These are phyloP conservation scores for Flaveria brownii DNA, from an alignment of 129 eudicot species.

Conservation along the genomic window DNA sequence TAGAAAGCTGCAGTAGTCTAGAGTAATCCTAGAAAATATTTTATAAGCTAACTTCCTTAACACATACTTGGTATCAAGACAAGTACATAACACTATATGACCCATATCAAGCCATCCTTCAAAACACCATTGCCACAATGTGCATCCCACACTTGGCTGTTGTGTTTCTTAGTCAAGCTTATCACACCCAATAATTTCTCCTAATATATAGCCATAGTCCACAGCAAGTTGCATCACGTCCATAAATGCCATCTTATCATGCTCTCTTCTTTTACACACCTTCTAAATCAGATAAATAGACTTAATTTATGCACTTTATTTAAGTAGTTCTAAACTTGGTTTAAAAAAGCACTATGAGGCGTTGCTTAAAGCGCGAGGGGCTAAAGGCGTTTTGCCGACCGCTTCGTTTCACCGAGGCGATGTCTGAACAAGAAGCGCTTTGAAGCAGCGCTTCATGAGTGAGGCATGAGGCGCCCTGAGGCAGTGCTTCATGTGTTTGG, in stretches of 20 bases:
- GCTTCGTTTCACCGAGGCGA: too few relatives aligned
- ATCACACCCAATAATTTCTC: conserved; percentile 2
- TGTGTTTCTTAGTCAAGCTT: not conserved
- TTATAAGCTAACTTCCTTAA: not conserved
- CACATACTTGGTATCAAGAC: not conserved
- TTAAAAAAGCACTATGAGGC: too few relatives aligned
- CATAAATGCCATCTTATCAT: not conserved
- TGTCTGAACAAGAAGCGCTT: too few relatives aligned
- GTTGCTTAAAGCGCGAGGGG: too few relatives aligned
- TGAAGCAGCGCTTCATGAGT: too few relatives aligned
- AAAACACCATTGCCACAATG: not conserved
- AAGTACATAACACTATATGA: not conserved
- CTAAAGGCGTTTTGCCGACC: too few relatives aligned
- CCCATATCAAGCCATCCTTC: not conserved
- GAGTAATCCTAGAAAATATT: not conserved
- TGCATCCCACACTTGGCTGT: too few relatives aligned
- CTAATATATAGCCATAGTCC: not conserved
- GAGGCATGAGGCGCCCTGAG: too few relatives aligned
- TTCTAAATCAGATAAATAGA: not conserved
- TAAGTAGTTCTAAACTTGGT: too few relatives aligned
- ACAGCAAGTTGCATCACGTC: not conserved
- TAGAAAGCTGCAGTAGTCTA: not conserved
- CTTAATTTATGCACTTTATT: not conserved
- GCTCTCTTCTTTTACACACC: not conserved
- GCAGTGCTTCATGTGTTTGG: too few relatives aligned